Evolutionary conservation across 179 eudicot genomes (phyloP).

Genomic region (Camellia oleifera): DNA sequence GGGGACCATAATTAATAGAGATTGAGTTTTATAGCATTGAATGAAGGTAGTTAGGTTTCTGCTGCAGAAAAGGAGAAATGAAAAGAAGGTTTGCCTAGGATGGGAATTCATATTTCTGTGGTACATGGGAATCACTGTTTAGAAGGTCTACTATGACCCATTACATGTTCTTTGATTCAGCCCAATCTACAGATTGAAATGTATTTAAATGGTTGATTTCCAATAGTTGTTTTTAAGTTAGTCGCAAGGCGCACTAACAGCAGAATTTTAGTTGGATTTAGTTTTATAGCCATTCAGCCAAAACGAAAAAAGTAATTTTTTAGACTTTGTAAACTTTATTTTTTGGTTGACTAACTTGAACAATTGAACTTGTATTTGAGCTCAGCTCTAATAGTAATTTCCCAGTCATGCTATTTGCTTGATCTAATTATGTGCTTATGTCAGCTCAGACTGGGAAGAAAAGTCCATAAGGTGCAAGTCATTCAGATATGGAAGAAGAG

Average conservation of each 20-base stretch:
- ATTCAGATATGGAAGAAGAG: constrained; percentile 54
- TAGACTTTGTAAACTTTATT: not conserved
- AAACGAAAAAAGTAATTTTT: not conserved
- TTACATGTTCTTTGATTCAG: not conserved
- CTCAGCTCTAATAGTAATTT: not conserved
- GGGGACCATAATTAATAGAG: not conserved
- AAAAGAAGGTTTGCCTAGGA: too few species aligned
- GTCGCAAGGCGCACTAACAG: not conserved
- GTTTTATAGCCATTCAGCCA: not conserved
- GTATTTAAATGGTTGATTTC: not conserved
- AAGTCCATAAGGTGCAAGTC: constrained; percentile 2
- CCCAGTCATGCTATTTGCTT: not conserved
- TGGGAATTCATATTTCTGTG: too few species aligned
- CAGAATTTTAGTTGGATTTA: not conserved
- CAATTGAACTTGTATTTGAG: not conserved
- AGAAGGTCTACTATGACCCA: not conserved
- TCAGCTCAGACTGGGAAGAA: not conserved
- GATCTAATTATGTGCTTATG: not conserved
- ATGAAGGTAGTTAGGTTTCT: not conserved
- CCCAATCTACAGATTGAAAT: not conserved
- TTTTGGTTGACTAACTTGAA: not conserved
- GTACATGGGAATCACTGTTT: not conserved
- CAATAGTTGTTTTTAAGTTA: not conserved
- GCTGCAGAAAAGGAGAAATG: not conserved
- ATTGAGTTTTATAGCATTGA: not conserved